Evolutionary conservation across 306 rosid genomes (phyloP).

Genomic region (Casuarina glauca): DNA sequence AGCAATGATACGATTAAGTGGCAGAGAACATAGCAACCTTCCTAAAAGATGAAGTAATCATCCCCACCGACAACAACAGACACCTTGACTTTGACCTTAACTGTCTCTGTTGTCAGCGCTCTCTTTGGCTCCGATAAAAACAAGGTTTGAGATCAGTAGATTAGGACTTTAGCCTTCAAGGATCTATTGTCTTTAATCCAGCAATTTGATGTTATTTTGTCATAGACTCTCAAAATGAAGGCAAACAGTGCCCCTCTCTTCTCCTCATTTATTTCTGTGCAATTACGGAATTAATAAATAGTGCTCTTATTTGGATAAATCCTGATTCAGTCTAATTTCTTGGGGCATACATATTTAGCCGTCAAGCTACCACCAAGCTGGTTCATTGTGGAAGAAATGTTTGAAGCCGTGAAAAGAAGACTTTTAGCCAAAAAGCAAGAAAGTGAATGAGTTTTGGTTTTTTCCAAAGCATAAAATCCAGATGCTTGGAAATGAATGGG

Average conservation of each 20-base stretch:
- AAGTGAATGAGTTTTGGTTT: not conserved
- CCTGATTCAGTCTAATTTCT: not conserved
- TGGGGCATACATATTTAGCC: not conserved
- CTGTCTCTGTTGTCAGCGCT: not conserved
- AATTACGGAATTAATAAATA: not conserved
- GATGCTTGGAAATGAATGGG: not conserved
- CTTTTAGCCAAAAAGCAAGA: not conserved
- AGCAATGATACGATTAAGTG: not conserved
- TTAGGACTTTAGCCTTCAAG: not conserved
- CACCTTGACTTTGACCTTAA: not conserved
- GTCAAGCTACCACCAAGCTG: not conserved
- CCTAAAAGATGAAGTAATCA: not conserved
- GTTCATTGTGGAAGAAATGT: not conserved
- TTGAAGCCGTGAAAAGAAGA: not conserved
- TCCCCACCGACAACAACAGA: not conserved
- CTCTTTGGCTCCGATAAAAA: not conserved
- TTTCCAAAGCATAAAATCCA: not conserved
- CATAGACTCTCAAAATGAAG: not conserved
- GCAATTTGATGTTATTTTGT: not conserved
- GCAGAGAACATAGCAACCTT: not conserved
- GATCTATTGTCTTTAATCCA: not conserved
- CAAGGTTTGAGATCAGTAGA: not conserved
- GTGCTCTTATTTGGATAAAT: not conserved
- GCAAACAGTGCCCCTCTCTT: not conserved
- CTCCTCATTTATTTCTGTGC: not conserved